A percentile compares a stretch with the other conserved stretches of the same genome.
Evolutionary conservation across 352 stramenopile species (phyloP).

Genomic region (Globisporangium recalcitrans): DNA sequence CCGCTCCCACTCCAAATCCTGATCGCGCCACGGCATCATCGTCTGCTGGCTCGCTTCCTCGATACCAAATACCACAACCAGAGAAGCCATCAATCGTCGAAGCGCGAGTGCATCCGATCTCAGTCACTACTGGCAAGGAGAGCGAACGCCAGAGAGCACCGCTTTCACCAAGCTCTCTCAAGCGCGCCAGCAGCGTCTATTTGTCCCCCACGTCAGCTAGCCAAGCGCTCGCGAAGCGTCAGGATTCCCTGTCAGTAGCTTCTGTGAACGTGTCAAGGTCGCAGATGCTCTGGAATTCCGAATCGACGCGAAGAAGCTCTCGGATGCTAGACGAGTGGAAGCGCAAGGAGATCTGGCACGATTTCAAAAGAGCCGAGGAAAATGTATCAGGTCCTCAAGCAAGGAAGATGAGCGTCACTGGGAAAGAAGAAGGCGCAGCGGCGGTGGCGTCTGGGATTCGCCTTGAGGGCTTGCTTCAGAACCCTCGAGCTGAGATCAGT

Average conservation of each 20-base stretch:
- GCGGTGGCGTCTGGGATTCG: background rate
- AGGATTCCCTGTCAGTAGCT: slow-evolving; percentile 10
- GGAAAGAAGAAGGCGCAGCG: background rate
- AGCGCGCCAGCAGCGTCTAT: slow-evolving; percentile 38
- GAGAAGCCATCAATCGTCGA: background rate
- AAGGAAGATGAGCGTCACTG: slow-evolving; percentile 5
- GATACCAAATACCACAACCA: background rate
- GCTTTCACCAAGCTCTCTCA: slow-evolving; percentile 29
- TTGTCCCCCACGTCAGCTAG: slow-evolving; percentile 14
- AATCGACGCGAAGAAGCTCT: slow-evolving; percentile 26
- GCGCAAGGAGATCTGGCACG: slow-evolving; percentile 70
- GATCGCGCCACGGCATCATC: background rate
- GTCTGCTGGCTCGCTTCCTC: background rate
- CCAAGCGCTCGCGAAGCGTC: slow-evolving; percentile 20
- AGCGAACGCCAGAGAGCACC: slow-evolving; percentile 17
- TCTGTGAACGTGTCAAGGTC: slow-evolving; percentile 24
- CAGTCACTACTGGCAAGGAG: slow-evolving; percentile 15
- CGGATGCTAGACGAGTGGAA: slow-evolving; percentile 65
- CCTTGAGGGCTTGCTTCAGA: slow-evolving; percentile 16
- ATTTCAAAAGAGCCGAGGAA: slow-evolving; percentile 63
- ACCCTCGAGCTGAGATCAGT: slow-evolving; percentile 15
- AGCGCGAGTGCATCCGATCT: slow-evolving; percentile 28
- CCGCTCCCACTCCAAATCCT: background rate
- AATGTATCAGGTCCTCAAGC: slow-evolving; percentile 21
- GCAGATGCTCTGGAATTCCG: slow-evolving; percentile 39